Evolutionary conservation across 2,329 filamentous ascomycete species (phyloP).

Genomic region (Macroventuria anomochaeta): DNA sequence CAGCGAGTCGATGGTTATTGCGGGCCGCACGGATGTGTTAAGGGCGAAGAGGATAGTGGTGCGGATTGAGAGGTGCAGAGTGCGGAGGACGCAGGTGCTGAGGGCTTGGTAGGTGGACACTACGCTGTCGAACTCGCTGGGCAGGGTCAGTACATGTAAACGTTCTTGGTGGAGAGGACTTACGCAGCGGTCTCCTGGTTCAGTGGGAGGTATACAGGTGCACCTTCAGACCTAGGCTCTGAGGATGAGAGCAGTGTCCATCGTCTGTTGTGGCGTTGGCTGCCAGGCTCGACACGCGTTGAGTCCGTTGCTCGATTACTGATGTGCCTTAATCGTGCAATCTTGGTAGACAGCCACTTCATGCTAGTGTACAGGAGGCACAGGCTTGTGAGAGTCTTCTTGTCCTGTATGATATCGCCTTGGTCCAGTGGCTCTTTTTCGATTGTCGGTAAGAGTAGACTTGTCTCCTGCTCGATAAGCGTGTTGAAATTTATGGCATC

Average conservation of each 20-base stretch:
- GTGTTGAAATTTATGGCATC: constrained; percentile 26
- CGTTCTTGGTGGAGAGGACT: constrained; percentile 37
- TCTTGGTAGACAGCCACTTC: constrained; percentile 92
- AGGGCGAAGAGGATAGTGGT: constrained; percentile 86
- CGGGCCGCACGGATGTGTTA: constrained; percentile 57
- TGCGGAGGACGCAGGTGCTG: constrained; percentile 78
- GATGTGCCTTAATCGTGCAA: constrained; percentile 81
- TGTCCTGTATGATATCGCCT: constrained; percentile 86
- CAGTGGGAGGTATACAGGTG: constrained; percentile 82
- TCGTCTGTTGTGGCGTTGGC: constrained; percentile 67
- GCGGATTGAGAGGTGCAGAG: constrained; percentile 86
- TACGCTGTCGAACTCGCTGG: constrained; percentile 83
- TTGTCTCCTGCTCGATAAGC: constrained; percentile 56
- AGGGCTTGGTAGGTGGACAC: constrained; percentile 83
- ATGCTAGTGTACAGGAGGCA: constrained; percentile 95
- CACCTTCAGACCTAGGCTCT: constrained; percentile 60
- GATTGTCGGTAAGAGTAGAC: constrained; percentile 59
- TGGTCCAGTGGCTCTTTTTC: constrained; percentile 69
- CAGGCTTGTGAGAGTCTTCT: constrained; percentile 82
- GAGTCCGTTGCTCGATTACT: constrained; percentile 75
- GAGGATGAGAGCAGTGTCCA: constrained; percentile 77
- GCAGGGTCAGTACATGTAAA: constrained; percentile 13
- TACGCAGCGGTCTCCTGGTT: constrained; percentile 83
- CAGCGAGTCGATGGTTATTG: constrained; percentile 68
- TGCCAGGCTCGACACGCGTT: constrained; percentile 56